These are phyloP conservation scores for Sphagnum tenellum DNA, from an alignment of 225 moss, liverwort and hornwort genomes.

Conservation along the genomic window DNA sequence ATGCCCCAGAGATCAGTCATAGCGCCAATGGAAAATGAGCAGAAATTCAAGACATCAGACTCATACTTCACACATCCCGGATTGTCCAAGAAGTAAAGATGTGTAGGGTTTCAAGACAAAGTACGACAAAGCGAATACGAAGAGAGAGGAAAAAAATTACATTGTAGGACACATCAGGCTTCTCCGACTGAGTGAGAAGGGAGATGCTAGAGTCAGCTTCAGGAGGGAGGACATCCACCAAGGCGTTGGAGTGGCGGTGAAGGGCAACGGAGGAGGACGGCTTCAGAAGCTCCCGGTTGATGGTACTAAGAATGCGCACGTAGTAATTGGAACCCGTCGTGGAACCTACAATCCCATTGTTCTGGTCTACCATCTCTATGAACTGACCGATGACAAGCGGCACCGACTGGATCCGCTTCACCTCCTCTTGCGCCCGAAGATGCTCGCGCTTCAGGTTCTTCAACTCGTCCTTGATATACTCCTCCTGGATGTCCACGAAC, in stretches of 20 bases:
- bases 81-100: too few species aligned
- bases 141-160: conserved; percentile 20
- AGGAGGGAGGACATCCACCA: conserved; percentile 95
- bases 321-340: conserved; percentile 96
- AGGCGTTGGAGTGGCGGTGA: conserved; percentile 84
- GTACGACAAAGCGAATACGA: not conserved
- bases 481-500: conserved; percentile 98
- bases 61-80: too few species aligned
- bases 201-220: conserved; percentile 98
- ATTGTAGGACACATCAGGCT: conserved; percentile 86
- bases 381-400: conserved; percentile 97
- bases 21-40: too few species aligned
- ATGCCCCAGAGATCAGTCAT: too few species aligned
- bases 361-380: conserved; percentile 98
- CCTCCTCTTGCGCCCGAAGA: conserved; percentile 91
- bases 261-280: conserved; percentile 91
- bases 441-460: conserved; percentile 96
- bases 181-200: conserved; percentile 90
- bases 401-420: conserved; percentile 98
- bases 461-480: conserved; percentile 97
- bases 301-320: conserved; percentile 86
- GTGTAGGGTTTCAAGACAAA: too few species aligned
- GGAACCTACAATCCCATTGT: conserved; percentile 90
- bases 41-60: too few species aligned
- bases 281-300: conserved; percentile 93